A percentile compares a stretch with the other conserved stretches of the same genome.
phyloP scores from a whole-genome alignment of 495 filamentous ascomycete species.

The Xylaria cubensis region DNA sequence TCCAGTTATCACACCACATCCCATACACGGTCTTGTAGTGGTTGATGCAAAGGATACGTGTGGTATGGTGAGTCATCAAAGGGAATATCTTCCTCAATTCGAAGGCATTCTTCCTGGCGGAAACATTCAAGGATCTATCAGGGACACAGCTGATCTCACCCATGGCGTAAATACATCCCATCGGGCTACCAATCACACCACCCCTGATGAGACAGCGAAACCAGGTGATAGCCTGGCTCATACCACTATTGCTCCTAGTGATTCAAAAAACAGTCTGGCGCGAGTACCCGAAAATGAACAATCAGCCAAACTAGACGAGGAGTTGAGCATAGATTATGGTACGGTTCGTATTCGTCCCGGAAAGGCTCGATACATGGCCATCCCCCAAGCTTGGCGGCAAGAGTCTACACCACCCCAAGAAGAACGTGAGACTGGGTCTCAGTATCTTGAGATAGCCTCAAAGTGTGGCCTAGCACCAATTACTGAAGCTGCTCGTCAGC shows the following conservation, averaged over 20 bases:
- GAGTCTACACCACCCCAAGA: background rate
- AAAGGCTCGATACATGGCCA: slow-evolving; percentile 2
- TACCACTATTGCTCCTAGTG: background rate
- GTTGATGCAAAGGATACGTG: background rate
- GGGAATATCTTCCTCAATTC: background rate
- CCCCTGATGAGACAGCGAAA: background rate
- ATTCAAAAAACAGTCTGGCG: background rate
- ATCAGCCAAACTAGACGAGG: background rate
- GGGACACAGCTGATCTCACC: background rate
- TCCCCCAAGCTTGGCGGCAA: slow-evolving; percentile 7
- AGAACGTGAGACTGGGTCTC: background rate
- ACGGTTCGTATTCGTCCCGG: slow-evolving; percentile 18
- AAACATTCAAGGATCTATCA: background rate
- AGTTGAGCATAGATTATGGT: slow-evolving; percentile 17
- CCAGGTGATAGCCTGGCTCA: background rate
- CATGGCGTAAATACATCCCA: background rate
- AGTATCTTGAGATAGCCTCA: background rate
- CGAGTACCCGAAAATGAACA: background rate
- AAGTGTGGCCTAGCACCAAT: background rate
- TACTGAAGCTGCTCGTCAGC: no score
- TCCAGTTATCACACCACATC: background rate
- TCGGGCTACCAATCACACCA: background rate
- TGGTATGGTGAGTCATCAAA: background rate
- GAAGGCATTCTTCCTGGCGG: background rate
- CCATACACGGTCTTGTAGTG: background rate